These are phyloP conservation scores for Gryganskiella cystojenkinii DNA, from an alignment of 192 early-diverging fungal genomes.

Conservation along the genomic window DNA sequence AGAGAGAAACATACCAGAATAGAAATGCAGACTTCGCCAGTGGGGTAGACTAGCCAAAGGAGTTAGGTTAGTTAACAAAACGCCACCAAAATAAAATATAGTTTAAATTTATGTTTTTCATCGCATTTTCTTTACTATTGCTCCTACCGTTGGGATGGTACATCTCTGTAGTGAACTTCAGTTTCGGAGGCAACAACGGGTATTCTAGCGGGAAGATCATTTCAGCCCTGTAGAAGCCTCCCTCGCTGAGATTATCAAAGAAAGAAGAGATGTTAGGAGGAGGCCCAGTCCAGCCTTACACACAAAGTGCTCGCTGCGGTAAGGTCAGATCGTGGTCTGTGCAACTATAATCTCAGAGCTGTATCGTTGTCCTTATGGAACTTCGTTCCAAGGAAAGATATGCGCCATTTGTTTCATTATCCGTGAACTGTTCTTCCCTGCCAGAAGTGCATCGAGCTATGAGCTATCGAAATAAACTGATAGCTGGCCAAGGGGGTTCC, in stretches of 20 bases:
- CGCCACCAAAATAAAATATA: background rate
- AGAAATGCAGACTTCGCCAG: slow-evolving; percentile 96
- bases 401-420: too few relatives aligned
- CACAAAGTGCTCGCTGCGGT: too few relatives aligned
- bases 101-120: background rate
- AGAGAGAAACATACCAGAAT: too few relatives aligned
- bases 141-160: slow-evolving; percentile 90
- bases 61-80: background rate
- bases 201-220: slow-evolving; percentile 81
- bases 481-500: too few relatives aligned
- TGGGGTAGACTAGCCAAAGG: slow-evolving; percentile 71
- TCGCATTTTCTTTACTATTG: background rate
- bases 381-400: too few relatives aligned
- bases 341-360: background rate
- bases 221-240: slow-evolving; percentile 91
- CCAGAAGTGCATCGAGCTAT: too few relatives aligned
- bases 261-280: background rate
- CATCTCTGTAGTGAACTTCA: slow-evolving; percentile 85
- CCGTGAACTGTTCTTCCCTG: too few relatives aligned
- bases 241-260: slow-evolving; percentile 68
- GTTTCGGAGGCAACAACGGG: slow-evolving; percentile 88
- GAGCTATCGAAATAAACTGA: too few relatives aligned
- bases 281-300: too few relatives aligned
- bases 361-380: too few relatives aligned
- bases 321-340: too few relatives aligned